phyloP scores from a whole-genome alignment of 2,329 filamentous ascomycete species.

The Macrophomina tecta region DNA sequence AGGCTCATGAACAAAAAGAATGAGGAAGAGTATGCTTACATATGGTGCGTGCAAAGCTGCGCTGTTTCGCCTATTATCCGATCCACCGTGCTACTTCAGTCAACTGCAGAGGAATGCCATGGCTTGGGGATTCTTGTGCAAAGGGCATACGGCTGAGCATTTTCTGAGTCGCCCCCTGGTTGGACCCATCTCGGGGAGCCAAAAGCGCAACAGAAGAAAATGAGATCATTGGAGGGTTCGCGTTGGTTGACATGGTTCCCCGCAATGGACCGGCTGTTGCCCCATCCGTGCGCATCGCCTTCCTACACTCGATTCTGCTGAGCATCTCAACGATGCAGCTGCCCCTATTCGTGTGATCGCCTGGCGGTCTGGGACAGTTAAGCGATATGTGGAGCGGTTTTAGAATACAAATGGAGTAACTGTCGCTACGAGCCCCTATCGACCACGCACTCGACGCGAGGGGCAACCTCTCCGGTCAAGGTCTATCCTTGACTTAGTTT shows the following conservation, averaged over 20 bases:
- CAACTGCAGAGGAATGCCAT: too few species aligned
- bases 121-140: not conserved
- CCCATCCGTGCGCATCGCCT: conserved; percentile 8
- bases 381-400: not conserved
- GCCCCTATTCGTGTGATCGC: not conserved
- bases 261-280: not conserved
- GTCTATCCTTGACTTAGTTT: not conserved
- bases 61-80: too few species aligned
- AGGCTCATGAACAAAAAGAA: too few species aligned
- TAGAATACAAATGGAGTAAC: too few species aligned
- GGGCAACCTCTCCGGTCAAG: not conserved
- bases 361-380: not conserved
- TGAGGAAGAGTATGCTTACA: too few species aligned
- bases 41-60: too few species aligned
- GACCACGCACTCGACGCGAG: not conserved
- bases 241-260: conserved; percentile 8
- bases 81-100: too few species aligned
- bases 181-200: not conserved
- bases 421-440: too few species aligned
- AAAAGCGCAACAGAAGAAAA: not conserved
- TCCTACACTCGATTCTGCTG: not conserved
- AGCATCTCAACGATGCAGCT: not conserved
- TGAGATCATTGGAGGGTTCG: not conserved
- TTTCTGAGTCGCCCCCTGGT: not conserved
- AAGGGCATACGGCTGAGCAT: too few species aligned